Evolutionary conservation across 2,329 filamentous ascomycete species (phyloP).

Genomic region (Paecilomyces variotii): DNA sequence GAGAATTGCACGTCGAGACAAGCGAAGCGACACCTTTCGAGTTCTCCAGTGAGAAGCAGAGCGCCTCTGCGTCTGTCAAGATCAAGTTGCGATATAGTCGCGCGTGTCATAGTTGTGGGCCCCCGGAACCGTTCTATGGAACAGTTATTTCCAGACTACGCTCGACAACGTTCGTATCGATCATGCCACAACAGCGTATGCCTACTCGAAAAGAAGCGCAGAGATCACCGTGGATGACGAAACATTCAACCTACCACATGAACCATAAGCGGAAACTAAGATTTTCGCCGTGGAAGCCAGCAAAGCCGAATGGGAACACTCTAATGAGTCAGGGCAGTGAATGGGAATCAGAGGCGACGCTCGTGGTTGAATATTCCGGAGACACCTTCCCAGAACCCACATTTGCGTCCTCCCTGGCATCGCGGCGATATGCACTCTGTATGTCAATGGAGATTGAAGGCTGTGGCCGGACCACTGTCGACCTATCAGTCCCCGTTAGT

Average conservation of each 20-base stretch:
- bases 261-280: conserved; percentile 2
- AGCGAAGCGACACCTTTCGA: conserved; percentile 3
- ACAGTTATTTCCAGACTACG: conserved; percentile 1
- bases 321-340: background rate
- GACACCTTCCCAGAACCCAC: conserved; percentile 2
- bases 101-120: background rate
- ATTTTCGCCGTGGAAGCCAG: conserved; percentile 2
- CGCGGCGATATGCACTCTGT: conserved; percentile 4
- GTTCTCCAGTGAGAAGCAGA: background rate
- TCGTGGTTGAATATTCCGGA: background rate
- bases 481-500: conserved; percentile 3
- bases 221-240: conserved; percentile 1
- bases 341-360: conserved; percentile 2
- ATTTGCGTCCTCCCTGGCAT: conserved; percentile 4
- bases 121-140: background rate
- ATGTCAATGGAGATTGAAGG: conserved; percentile 2
- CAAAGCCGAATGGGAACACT: background rate
- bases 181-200: conserved; percentile 2
- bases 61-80: conserved; percentile 1
- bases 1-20: background rate
- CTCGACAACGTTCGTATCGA: conserved; percentile 3
- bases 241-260: background rate
- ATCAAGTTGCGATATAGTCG: background rate
- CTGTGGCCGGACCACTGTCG: background rate
- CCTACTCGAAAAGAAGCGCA: conserved; percentile 2